Evolutionary conservation across 2,329 filamentous ascomycete genomes (phyloP).

Genomic region (Aspergillus arachidicola): DNA sequence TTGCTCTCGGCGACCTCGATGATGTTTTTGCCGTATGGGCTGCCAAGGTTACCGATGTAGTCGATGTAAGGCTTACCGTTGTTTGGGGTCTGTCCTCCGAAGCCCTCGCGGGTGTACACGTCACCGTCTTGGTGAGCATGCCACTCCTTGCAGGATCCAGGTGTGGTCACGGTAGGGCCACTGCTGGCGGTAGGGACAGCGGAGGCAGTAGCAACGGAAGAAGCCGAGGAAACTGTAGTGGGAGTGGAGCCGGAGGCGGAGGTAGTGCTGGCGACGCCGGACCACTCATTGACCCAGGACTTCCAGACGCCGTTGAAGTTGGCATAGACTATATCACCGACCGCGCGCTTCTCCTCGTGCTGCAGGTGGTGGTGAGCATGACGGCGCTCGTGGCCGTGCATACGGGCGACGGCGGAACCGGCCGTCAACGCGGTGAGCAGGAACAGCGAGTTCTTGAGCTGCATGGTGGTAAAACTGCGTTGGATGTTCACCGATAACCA

Average conservation of each 20-base stretch:
- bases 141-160: slow-evolving; percentile 26
- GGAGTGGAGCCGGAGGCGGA: slow-evolving; percentile 13
- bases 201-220: slow-evolving; percentile 15
- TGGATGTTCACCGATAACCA: neutral
- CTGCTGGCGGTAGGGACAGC: slow-evolving; percentile 18
- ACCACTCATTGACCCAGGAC: slow-evolving; percentile 41
- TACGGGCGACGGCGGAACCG: slow-evolving; percentile 38
- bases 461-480: slow-evolving; percentile 31
- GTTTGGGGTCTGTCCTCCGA: slow-evolving; percentile 30
- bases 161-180: slow-evolving; percentile 8
- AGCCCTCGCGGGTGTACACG: slow-evolving; percentile 31
- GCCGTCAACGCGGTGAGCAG: slow-evolving; percentile 41
- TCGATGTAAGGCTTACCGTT: slow-evolving; percentile 19
- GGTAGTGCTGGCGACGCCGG: slow-evolving; percentile 24
- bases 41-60: slow-evolving; percentile 41
- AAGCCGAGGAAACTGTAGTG: slow-evolving; percentile 16
- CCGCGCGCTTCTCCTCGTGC: slow-evolving; percentile 33
- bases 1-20: slow-evolving; percentile 36
- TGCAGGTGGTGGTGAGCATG: slow-evolving; percentile 30
- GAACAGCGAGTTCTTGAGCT: slow-evolving; percentile 41
- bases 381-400: slow-evolving; percentile 43
- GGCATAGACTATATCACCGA: slow-evolving; percentile 29
- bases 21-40: slow-evolving; percentile 46
- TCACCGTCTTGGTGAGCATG: slow-evolving; percentile 22
- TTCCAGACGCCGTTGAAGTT: neutral